Evolutionary conservation across 1,139 yeast genomes (phyloP).

Genomic region (Yamadazyma trypodendri): DNA sequence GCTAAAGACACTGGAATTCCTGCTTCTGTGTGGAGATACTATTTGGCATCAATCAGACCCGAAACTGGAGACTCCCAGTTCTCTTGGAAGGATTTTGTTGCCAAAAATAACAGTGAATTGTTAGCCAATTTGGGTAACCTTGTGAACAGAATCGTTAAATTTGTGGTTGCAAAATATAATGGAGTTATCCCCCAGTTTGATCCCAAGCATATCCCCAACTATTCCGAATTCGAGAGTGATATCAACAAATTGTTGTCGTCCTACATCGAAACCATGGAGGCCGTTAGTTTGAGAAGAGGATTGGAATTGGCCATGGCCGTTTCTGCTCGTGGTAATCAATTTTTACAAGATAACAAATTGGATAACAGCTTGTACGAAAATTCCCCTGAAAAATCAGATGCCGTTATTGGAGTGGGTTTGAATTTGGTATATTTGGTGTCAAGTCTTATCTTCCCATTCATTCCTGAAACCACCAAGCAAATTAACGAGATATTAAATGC

Average conservation of each 20-base stretch:
- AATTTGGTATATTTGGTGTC: conserved; percentile 83
- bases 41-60: conserved; percentile 88
- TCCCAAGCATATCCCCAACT: conserved; percentile 46
- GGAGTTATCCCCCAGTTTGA: conserved; percentile 78
- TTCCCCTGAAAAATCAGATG: conserved; percentile 79
- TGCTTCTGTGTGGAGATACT: conserved; percentile 97
- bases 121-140: conserved; percentile 96
- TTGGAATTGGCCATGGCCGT: conserved; percentile 88
- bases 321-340: conserved; percentile 90
- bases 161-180: conserved; percentile 85
- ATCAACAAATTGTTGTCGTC: conserved; percentile 57
- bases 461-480: conserved; percentile 77
- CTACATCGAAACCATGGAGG: conserved; percentile 75
- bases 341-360: conserved; percentile 91
- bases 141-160: conserved; percentile 90
- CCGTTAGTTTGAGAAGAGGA: conserved; percentile 80
- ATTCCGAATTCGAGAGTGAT: conserved; percentile 51
- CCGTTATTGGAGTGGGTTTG: conserved; percentile 88
- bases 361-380: conserved; percentile 82
- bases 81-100: conserved; percentile 94
- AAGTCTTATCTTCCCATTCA: conserved; percentile 79
- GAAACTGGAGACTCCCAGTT: conserved; percentile 95
- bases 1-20: conserved; percentile 91
- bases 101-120: conserved; percentile 89
- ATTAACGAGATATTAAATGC: conserved; percentile 81